Base-by-base conservation (phyloP, 768 basidiomycete species). In the Trametopsis cervina region DNA sequence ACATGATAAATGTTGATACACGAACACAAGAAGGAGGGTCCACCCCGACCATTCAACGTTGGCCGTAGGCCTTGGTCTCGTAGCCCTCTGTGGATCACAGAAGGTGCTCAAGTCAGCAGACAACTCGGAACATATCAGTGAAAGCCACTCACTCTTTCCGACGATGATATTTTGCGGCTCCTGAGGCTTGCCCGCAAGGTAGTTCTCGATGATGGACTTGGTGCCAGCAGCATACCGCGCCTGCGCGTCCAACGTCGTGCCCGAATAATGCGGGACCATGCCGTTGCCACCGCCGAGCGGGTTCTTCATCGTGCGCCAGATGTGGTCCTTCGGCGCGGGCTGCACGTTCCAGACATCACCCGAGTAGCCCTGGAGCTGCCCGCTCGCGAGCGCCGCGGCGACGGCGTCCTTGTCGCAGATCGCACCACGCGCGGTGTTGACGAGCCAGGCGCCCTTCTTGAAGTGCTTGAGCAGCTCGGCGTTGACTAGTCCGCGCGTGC, bases 361-460 rank as follows among this genome's bases (percentile, higher is more conserved):
- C 44, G 66, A 44, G 59, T 66, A 69, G 23, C 61, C 52, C 42
- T 69, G 63, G 52, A 92, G 62, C 21, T 87, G 84, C 13, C 89
- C 90, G 40, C 75, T 80, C 67, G 76, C 71, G 44, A 94, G 61
- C 3, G 90, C 89, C 0, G 61, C 79, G 4, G 82, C 80, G 49
- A 93, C 82, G 36, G 78, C 88, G 49, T 89, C 78, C 54, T 79
- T 80, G 66, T 88, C 81, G 63, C 86, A 89, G 58, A 94, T 89
- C 36, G 90, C 90, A 40, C 90, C 90, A 56, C 89, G 86, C 41
- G 88, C 87, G 18, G 89, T 90, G 76, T 94, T 94, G 60, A 94
- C 83, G 57, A 93, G 78, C 53, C 44, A 55, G 1, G 43, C 51
- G 41, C 58, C 54, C 62, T 85, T 83, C 75, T 94, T 94, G 76